Evolutionary conservation across 2,329 filamentous ascomycete species (phyloP).

Genomic region (Chaetomiaceae sp.): DNA sequence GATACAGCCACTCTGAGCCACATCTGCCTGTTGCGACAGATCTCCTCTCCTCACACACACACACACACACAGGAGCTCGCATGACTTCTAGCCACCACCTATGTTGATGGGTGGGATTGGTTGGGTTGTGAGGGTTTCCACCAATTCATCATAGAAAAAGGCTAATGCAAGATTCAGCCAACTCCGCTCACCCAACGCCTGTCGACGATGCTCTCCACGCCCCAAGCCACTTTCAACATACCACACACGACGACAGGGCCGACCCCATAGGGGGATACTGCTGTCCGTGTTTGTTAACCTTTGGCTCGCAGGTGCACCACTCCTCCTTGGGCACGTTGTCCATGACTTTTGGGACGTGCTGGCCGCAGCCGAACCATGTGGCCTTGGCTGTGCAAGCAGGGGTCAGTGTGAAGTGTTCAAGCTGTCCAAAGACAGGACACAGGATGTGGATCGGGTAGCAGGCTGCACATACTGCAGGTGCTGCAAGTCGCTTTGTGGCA

Average conservation of each 20-base stretch:
- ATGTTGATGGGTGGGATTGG: too few species aligned
- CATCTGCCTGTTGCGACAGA: too few species aligned
- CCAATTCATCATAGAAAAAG: too few species aligned
- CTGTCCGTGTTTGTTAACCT: slow-evolving; percentile 14
- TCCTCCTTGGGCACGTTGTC: slow-evolving; percentile 19
- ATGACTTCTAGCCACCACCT: too few species aligned
- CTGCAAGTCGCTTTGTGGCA: slow-evolving; percentile 12
- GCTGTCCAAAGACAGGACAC: background rate
- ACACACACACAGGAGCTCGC: too few species aligned
- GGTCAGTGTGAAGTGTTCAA: too few species aligned
- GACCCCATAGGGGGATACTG: slow-evolving; percentile 8
- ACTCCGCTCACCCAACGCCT: too few species aligned
- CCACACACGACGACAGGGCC: background rate
- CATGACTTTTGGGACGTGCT: slow-evolving; percentile 22
- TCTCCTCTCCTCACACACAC: too few species aligned
- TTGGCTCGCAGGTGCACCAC: slow-evolving; percentile 24
- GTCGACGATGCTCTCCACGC: too few species aligned
- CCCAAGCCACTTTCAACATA: background rate
- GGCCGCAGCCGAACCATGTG: slow-evolving; percentile 23
- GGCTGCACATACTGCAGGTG: slow-evolving; percentile 7
- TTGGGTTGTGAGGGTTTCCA: too few species aligned
- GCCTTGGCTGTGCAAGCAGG: slow-evolving; percentile 13
- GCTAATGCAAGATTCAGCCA: too few species aligned
- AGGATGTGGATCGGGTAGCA: background rate
- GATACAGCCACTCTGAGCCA: too few species aligned